Evolutionary conservation across 2,329 filamentous ascomycete genomes (phyloP).

Genomic region (Epichloe bromicola): DNA sequence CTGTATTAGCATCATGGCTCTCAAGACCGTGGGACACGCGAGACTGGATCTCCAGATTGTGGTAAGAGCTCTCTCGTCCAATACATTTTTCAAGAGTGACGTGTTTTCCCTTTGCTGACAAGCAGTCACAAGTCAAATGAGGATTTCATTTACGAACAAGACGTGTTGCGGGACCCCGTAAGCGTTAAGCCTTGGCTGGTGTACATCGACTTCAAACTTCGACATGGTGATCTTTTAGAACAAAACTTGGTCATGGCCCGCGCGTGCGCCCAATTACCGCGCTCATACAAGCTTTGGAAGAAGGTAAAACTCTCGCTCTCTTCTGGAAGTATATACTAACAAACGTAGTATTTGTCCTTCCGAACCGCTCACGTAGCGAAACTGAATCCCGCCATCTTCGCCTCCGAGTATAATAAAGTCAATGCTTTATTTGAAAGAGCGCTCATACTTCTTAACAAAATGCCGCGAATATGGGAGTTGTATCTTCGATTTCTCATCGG

Average conservation of each 20-base stretch:
- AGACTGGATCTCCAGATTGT: constrained; percentile 3
- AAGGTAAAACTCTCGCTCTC: constrained; percentile 40
- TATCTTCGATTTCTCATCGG: constrained; percentile 82
- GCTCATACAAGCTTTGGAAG: constrained; percentile 98
- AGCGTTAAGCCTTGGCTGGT: constrained; percentile 90
- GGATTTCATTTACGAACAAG: constrained; percentile 93
- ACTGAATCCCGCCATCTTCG: constrained; percentile 70
- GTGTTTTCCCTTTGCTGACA: not conserved
- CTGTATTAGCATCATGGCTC: not conserved
- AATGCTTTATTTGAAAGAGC: constrained; percentile 91
- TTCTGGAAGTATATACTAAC: constrained; percentile 7
- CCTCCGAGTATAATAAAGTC: constrained; percentile 78
- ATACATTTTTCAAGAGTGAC: not conserved
- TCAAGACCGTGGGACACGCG: not conserved
- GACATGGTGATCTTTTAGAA: constrained; percentile 73
- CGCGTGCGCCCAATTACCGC: constrained; percentile 76
- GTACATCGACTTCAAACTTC: constrained; percentile 82
- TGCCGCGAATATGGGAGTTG: constrained; percentile 98
- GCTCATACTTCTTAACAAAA: constrained; percentile 90
- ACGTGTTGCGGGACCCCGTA: constrained; percentile 72
- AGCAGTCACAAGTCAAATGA: constrained; percentile 53
- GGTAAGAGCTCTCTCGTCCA: constrained; percentile 21
- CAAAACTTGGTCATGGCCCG: constrained; percentile 82
- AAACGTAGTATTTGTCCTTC: constrained; percentile 63
- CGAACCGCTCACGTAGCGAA: constrained; percentile 68